Evolutionary conservation across 2,329 filamentous ascomycete genomes (phyloP), one percentile per base, ranked within the genome.

Genomic region (Didymella pinodella): DNA sequence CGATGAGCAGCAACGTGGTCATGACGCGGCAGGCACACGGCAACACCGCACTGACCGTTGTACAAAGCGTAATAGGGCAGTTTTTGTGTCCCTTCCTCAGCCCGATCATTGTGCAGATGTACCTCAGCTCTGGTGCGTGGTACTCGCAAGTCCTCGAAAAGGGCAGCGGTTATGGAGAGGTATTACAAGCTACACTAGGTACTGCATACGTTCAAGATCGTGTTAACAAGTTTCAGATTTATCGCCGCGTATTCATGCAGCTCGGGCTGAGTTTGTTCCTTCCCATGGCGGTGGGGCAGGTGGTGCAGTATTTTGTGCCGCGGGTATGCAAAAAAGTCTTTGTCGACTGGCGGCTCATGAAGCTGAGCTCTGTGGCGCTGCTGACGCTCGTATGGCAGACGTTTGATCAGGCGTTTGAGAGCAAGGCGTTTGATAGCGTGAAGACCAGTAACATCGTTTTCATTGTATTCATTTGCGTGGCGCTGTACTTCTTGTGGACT

Each of bases 61-160:
- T 91, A 31, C 88, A 90, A 69, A 88, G 90, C 1, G 83, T 90
- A 8, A 78, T 92, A 44, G 89, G 88, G 29, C 91, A 92, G 73
- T 82, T 91, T 10, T 77, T 88, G 0, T 89, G 89, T 1, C 84
- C 88, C 0, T 90, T 92, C 70, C 69, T 92, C 14, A 86, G 87
- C 0, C 89, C 89, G 0, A 83, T 85, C 10, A 78, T 90, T 55
- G 83, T 89, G 48, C 85, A 86, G 62, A 86, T 84, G 71, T 87
- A 88, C 71, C 82, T 87, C 40, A 84, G 84, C 2, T 75, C 75
- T 6, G 77, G 77, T 10, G 75, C 76, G 5, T 87, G 82, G 74
- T 90, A 84, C 18, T 79, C 88, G 48, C 78, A 83, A 38, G 71
- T 82, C 26, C 82, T 90, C 64, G 83, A 84, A n/a, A 82, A 58